These are phyloP conservation scores for Ascochyta lentis DNA, from an alignment of 2,329 filamentous ascomycete genomes.

Conservation along the genomic window DNA sequence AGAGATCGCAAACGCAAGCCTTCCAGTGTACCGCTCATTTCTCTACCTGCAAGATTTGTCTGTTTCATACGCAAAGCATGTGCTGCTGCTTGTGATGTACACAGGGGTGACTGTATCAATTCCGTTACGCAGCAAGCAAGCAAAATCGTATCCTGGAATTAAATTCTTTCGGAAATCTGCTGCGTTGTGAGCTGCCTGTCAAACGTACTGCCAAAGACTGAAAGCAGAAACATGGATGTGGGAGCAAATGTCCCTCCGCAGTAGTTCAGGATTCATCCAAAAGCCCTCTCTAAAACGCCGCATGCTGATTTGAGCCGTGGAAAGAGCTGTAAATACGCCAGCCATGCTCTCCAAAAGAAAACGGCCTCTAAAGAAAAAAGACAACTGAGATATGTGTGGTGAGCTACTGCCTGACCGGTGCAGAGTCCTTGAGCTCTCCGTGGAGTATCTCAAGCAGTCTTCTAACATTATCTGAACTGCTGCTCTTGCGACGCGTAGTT, in stretches of 20 bases:
- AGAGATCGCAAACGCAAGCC: not conserved
- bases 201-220: not conserved
- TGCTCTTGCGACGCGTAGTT: conserved; percentile 30
- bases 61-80: no score
- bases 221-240: not conserved
- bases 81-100: no score
- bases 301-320: not conserved
- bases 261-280: not conserved
- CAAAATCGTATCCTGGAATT: not conserved
- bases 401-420: conserved; percentile 29
- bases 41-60: not conserved
- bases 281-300: conserved; percentile 3
- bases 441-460: conserved; percentile 50
- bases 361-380: conserved; percentile 21
- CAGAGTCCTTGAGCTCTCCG: conserved; percentile 42
- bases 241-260: not conserved
- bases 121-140: not conserved
- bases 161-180: not conserved
- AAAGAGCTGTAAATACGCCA: not conserved
- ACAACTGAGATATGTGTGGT: not conserved
- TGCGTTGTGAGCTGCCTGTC: no score
- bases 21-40: not conserved
- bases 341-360: not conserved
- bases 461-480: conserved; percentile 45
- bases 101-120: not conserved